A percentile compares a stretch with the other conserved stretches of the same genome.
These are phyloP conservation scores for Hymenotorrendiella dingleyae DNA, from an alignment of 2,329 filamentous ascomycete genomes.

Conservation along the genomic window DNA sequence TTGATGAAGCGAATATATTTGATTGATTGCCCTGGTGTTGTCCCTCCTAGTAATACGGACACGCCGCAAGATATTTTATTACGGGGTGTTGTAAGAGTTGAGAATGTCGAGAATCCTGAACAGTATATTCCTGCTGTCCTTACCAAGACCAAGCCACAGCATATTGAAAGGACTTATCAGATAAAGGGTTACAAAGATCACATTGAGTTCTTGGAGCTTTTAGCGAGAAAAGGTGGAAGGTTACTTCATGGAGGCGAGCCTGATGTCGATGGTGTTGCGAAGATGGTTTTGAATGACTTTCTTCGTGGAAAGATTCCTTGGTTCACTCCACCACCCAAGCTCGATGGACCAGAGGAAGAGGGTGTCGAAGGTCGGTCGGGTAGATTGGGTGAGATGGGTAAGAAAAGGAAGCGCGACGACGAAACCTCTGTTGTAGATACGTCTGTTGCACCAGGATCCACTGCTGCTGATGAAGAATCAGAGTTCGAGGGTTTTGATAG, in stretches of 20 bases:
- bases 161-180: slow-evolving; percentile 90
- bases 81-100: slow-evolving; percentile 84
- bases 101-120: slow-evolving; percentile 93
- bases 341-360: slow-evolving; percentile 45
- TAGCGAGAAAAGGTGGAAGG: slow-evolving; percentile 82
- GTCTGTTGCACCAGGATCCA: slow-evolving; percentile 31
- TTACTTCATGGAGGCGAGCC: slow-evolving; percentile 89
- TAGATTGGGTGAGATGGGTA: slow-evolving; percentile 78
- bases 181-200: slow-evolving; percentile 72
- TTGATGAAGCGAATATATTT: slow-evolving; percentile 92
- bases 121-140: slow-evolving; percentile 89
- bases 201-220: slow-evolving; percentile 76
- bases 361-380: slow-evolving; percentile 67
- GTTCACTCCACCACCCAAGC: slow-evolving; percentile 76
- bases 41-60: slow-evolving; percentile 80
- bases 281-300: slow-evolving; percentile 96
- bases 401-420: slow-evolving; percentile 65
- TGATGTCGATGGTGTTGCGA: slow-evolving; percentile 89
- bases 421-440: slow-evolving; percentile 36
- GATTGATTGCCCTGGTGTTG: slow-evolving; percentile 95
- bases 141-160: slow-evolving; percentile 71
- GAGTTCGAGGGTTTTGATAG: slow-evolving; percentile 45
- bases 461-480: slow-evolving; percentile 26
- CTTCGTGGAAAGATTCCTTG: slow-evolving; percentile 92
- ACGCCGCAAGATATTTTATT: slow-evolving; percentile 83